Evolutionary conservation across 2,329 filamentous ascomycete species (phyloP).

Genomic region (Aspergillus cejpii): DNA sequence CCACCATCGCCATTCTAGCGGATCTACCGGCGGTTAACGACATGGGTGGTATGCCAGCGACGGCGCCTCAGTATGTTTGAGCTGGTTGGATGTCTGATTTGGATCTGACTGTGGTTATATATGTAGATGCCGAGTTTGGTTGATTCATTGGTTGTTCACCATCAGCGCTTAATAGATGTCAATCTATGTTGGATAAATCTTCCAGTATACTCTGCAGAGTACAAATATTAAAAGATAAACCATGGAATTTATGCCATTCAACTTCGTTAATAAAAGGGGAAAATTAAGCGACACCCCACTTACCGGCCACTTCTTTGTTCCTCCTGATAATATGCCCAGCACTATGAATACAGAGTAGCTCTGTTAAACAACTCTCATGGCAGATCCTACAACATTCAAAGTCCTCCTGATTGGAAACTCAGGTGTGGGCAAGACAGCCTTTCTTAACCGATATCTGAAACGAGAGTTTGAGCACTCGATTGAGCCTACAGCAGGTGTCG

Average conservation of each 20-base stretch:
- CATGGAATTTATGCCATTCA: no score
- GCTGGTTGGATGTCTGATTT: not conserved
- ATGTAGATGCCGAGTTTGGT: constrained; percentile 26
- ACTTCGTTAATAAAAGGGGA: no score
- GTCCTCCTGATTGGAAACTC: not conserved
- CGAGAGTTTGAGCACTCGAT: not conserved
- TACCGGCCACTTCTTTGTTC: not conserved
- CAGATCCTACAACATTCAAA: not conserved
- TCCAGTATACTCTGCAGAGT: no score
- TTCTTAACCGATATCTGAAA: not conserved
- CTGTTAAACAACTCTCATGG: no score
- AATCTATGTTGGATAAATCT: no score
- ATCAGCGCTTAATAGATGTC: constrained; percentile 5
- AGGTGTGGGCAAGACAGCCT: not conserved
- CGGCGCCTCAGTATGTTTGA: constrained; percentile 24
- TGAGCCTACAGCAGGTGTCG: not conserved
- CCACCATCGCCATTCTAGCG: constrained; percentile 21
- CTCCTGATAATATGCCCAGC: no score
- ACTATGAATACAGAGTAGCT: no score
- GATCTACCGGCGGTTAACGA: constrained; percentile 23
- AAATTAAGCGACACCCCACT: not conserved
- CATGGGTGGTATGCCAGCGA: constrained; percentile 25
- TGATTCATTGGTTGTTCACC: constrained; percentile 25
- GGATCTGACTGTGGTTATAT: not conserved
- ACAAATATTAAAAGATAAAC: not conserved